A percentile compares a stretch with the other conserved stretches of the same genome.
phyloP scores from a whole-genome alignment of 106 monocot genomes.

The Alisma plantagoaquatica region DNA sequence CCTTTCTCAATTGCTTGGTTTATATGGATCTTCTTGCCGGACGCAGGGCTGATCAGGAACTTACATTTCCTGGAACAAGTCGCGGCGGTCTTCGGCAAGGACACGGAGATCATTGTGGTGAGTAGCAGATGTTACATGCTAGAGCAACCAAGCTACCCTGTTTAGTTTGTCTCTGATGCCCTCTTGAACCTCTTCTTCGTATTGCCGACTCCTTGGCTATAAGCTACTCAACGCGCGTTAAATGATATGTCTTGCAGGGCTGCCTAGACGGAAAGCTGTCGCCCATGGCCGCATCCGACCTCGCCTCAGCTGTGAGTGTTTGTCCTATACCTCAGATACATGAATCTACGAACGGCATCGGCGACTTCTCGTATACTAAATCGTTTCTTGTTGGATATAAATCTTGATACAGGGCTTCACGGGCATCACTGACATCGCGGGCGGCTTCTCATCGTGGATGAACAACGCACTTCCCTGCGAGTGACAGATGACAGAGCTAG shows the following conservation, averaged over 20 bases:
- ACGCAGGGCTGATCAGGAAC: conserved; percentile 18
- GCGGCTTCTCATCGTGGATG: no score
- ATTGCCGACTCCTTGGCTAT: not conserved
- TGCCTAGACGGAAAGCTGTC: conserved; percentile 19
- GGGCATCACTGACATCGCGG: no score
- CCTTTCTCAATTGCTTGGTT: not conserved
- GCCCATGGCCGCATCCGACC: conserved; percentile 20
- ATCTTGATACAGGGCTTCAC: no score
- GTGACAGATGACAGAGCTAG: no score
- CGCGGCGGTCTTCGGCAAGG: conserved; percentile 7
- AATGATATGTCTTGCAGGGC: conserved; percentile 8
- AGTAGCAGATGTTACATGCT: no score
- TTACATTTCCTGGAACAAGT: conserved; percentile 16
- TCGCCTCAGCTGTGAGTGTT: conserved; percentile 16
- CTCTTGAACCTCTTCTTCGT: not conserved
- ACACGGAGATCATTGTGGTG: conserved; percentile 23
- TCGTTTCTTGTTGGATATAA: no score
- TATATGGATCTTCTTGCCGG: not conserved
- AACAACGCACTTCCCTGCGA: no score
- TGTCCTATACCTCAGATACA: no score
- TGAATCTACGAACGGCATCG: no score
- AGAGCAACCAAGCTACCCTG: no score
- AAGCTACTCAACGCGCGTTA: not conserved
- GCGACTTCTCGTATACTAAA: no score
- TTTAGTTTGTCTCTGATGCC: no score